A percentile compares a stretch with the other conserved stretches of the same genome.
These are phyloP conservation scores for Ilex asprella DNA, from an alignment of 257 asterid genomes.

Conservation along the genomic window DNA sequence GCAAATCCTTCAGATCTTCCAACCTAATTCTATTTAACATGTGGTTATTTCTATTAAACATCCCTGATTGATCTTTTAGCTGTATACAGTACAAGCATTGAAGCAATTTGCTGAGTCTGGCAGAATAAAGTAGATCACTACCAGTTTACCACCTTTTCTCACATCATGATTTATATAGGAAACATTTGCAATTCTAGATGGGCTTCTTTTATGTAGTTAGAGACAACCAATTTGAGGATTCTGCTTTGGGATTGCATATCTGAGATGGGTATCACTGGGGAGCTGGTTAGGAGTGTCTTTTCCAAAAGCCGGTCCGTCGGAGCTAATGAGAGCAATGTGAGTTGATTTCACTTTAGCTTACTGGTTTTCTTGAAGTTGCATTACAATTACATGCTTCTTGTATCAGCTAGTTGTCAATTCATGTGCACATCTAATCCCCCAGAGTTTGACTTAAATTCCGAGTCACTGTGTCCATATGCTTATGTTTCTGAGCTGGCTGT, in stretches of 20 bases:
- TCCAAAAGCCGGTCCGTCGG: slow-evolving; percentile 24
- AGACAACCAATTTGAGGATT: neutral
- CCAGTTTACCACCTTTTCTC: neutral
- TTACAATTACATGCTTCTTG: neutral
- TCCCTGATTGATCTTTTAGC: neutral
- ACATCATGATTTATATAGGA: neutral
- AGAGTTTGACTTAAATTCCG: too few relatives aligned
- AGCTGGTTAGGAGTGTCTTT: slow-evolving; percentile 43
- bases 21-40: slow-evolving; percentile 12
- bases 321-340: slow-evolving; percentile 24
- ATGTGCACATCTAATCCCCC: too few relatives aligned
- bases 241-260: slow-evolving; percentile 15
- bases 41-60: slow-evolving; percentile 1
- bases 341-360: slow-evolving; percentile 1
- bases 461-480: too few relatives aligned
- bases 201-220: slow-evolving; percentile 7
- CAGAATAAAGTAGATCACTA: neutral
- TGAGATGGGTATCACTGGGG: slow-evolving; percentile 37
- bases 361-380: too few relatives aligned
- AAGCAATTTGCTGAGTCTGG: slow-evolving; percentile 3
- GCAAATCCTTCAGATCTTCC: slow-evolving; percentile 9
- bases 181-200: slow-evolving; percentile 9
- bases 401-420: neutral
- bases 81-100: neutral
- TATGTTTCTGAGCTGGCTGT: too few relatives aligned